Evolutionary conservation across 2,329 filamentous ascomycete genomes (phyloP).

Genomic region (Ophiostoma novo-ulmi): DNA sequence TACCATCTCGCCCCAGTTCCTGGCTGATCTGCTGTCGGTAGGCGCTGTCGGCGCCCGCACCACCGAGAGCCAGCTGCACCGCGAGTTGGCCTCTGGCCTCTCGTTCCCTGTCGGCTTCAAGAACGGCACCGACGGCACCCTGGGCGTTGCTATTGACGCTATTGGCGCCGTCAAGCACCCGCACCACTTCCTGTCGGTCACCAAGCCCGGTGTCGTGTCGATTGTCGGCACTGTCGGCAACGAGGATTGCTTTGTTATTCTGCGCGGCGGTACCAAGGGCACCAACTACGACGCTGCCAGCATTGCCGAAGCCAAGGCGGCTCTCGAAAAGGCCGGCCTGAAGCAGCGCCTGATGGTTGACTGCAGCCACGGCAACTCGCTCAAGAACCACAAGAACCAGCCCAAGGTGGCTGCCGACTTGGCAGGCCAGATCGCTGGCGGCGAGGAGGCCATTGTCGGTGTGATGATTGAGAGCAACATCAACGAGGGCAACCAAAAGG

Average conservation of each 20-base stretch:
- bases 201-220: constrained; percentile 89
- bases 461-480: constrained; percentile 99
- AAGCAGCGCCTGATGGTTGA: constrained; percentile 87
- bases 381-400: constrained; percentile 96
- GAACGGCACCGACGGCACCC: constrained; percentile 91
- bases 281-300: constrained; percentile 89
- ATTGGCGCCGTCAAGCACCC: constrained; percentile 88
- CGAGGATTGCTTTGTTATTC: constrained; percentile 94
- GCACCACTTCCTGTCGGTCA: constrained; percentile 96
- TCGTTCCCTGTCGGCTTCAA: constrained; percentile 99
- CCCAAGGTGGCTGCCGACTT: constrained; percentile 81
- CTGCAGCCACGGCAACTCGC: constrained; percentile 93
- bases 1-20: constrained; percentile 94
- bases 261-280: constrained; percentile 85
- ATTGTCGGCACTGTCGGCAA: constrained; percentile 94
- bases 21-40: constrained; percentile 84
- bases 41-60: constrained; percentile 94
- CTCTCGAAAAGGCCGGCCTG: constrained; percentile 68
- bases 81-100: constrained; percentile 86
- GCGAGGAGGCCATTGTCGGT: constrained; percentile 85
- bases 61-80: constrained; percentile 91
- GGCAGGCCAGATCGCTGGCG: constrained; percentile 76
- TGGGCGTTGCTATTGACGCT: constrained; percentile 88
- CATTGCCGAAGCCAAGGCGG: constrained; percentile 76
- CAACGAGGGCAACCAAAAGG: constrained; percentile 90